Evolutionary conservation across 257 asterid genomes (phyloP), one percentile per base, ranked within the genome.

Genomic region (Salvia rosmarinus): DNA sequence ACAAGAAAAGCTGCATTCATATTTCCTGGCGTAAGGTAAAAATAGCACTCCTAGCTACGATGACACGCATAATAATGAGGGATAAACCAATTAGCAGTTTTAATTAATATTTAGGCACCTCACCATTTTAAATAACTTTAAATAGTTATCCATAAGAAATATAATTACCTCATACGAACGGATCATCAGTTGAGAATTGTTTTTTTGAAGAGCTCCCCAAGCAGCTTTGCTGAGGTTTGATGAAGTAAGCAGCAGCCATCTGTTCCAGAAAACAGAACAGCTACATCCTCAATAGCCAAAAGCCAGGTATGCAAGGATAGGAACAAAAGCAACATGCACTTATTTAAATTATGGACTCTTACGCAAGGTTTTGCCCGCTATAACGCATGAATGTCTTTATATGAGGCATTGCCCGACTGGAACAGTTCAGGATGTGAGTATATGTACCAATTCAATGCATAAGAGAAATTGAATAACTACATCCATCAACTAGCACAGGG

Each of bases 221-320:
- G 99, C 99, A 77, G 99, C 99, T 84, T 94, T 91, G 89, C 99
- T 94, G 84, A 94, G 96, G 85, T 94, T 94, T 42, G 99, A 34
- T 37, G 99, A 94, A 59, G 99, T 91, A 63, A 94, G 97, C 78
- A 91, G 85, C 6, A 94, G 78, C 99, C 98, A 94, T 79, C 99
- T 91, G 79, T 75, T 61, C 59, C 76, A 54, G 5, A 56, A 20
- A 52, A 61, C 54, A 64, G 3, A 60, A 75, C 62, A 64, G 35
- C 50, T 12, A 21, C 59, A 28, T 21, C 14, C 4, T 70, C 20
- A 73, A 51, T 44, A 74, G 56, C 58, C 12, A 20, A 74, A 78
- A 16, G 6, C 66, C 67, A 72, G 76, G 64, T 19, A 56, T 40
- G 66, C 68, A 60, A 64, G 32, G 40, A 47, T 54, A 59, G 64